Base-by-base conservation (phyloP, 257 asterid genomes). In the Agastache rugosa region DNA sequence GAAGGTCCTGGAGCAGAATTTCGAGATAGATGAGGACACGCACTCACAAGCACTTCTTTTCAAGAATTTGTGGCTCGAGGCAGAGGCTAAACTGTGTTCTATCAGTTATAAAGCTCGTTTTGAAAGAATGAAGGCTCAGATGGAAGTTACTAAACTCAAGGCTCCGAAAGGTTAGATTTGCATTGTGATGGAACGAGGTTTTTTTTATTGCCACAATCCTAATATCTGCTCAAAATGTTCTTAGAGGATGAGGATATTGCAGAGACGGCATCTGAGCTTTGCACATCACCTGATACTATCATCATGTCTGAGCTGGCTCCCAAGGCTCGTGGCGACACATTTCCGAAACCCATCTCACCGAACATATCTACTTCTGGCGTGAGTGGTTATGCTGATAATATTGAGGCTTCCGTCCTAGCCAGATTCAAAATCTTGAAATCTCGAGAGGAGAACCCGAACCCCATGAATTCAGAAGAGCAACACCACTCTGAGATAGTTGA, bases 61-160 rank as follows among this genome's bases (percentile, higher is more conserved):
- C 81, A 92, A 90, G 85, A 92, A 63, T 81, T 74, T 92, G 81
- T 95, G 99, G 99, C 96, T 92, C 3, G 96, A 95, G 72, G 92
- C 99, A 0, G 99, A 95, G 82, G 98, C 98, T 61, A 87, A 86
- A 79, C 75, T 95, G 45, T 95, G 97, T 78, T 84, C 98, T 74
- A 68, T 89, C 69, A 87, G 87, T 72, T 92, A 85, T 69, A 87
- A 79, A 85, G 89, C 97, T 76, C 96, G 93, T 41, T 92, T 89
- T 77, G 89, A 90, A 73, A 84, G 83, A 54, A 85, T 87, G 93
- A 92, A 80, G 88, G 75, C 73, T 79, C 90, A 81, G 77, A 85
- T 95, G 91, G 93, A 83, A 69, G 81, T 78, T 72, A 42, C 72
- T 54, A 83, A 86, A 73, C 47, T 71, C 73, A 77, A 75, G 72